Evolutionary conservation across 441 rosid genomes (phyloP).

Genomic region (Jatropha multifida): DNA sequence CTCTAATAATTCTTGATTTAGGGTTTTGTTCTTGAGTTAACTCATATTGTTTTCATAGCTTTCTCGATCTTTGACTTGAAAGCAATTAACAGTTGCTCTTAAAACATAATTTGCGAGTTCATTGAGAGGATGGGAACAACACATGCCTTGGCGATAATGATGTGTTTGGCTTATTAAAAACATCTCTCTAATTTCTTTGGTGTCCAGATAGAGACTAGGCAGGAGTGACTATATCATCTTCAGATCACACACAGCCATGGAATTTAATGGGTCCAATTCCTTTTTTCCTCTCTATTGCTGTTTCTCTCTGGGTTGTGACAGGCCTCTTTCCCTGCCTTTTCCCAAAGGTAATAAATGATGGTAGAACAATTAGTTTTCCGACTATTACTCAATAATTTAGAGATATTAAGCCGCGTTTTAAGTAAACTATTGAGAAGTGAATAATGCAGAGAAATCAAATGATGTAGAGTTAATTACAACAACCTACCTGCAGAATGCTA

Average conservation of each 20-base stretch:
- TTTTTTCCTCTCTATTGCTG: background rate
- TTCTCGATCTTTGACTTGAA: background rate
- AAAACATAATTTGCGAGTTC: no score
- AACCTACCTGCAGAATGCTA: background rate
- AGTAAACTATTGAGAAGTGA: background rate
- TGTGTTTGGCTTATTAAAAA: slow-evolving; percentile 30
- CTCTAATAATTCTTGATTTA: no score
- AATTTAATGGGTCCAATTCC: slow-evolving; percentile 21
- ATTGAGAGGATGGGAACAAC: background rate
- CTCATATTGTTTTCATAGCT: background rate
- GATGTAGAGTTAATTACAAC: background rate
- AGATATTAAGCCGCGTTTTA: background rate
- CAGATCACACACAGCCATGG: slow-evolving; percentile 21
- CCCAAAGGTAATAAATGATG: slow-evolving; percentile 11
- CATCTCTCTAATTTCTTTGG: slow-evolving; percentile 23
- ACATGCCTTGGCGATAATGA: slow-evolving; percentile 17
- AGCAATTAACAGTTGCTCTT: no score
- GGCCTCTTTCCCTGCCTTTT: slow-evolving; percentile 14
- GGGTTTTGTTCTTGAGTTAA: no score
- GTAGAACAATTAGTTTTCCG: slow-evolving; percentile 4
- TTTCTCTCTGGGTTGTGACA: background rate
- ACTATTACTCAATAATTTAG: background rate
- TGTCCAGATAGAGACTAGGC: slow-evolving; percentile 41
- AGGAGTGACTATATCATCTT: slow-evolving; percentile 9
- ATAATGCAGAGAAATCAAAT: background rate